Percentiles rank a stretch among this genome's conserved stretches.
Conservation (phyloP, 805 yeast genomes). For the Candida takata region DNA sequence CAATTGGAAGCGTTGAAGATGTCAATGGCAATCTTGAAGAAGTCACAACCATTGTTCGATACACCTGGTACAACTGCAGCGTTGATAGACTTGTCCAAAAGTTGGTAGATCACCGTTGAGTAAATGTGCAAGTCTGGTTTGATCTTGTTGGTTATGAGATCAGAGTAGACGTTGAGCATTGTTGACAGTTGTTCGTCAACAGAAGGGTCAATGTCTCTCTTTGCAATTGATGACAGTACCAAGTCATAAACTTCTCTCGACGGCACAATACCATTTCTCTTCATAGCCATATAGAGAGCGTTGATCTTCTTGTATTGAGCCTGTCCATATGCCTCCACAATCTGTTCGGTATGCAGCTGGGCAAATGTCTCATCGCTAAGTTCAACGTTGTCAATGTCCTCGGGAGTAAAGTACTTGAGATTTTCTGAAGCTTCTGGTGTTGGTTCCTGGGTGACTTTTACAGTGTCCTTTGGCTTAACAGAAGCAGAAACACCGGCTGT, state of each 20-base stretch:
- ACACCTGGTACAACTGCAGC: conserved; percentile 31
- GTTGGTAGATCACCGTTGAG: conserved; percentile 40
- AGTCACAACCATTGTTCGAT: conserved; percentile 36
- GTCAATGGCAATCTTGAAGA: conserved; percentile 44
- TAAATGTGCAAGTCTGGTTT: conserved; percentile 55
- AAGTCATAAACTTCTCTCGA: conserved; percentile 44
- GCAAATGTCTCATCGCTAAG: conserved; percentile 25
- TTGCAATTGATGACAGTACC: conserved; percentile 46
- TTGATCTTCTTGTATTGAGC: conserved; percentile 30
- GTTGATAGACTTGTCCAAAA: conserved; percentile 42
- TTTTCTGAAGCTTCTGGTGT: conserved; percentile 7
- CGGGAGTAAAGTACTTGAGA: conserved; percentile 14
- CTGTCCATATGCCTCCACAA: conserved; percentile 20
- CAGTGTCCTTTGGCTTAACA: too few relatives aligned
- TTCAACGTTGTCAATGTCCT: conserved; percentile 14
- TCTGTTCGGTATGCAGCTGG: conserved; percentile 25
- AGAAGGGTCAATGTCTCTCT: conserved; percentile 44
- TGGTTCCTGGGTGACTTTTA: conserved; percentile 7
- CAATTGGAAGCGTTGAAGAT: conserved; percentile 34
- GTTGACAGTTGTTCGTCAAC: conserved; percentile 56
- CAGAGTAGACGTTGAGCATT: conserved; percentile 61
- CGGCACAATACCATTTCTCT: conserved; percentile 40
- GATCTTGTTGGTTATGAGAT: conserved; percentile 43
- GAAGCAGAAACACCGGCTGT: too few relatives aligned
- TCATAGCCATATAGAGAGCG: conserved; percentile 33